phyloP scores from a whole-genome alignment of 2,329 filamentous ascomycete species.

The Pseudocercospora pini-densiflorae region DNA sequence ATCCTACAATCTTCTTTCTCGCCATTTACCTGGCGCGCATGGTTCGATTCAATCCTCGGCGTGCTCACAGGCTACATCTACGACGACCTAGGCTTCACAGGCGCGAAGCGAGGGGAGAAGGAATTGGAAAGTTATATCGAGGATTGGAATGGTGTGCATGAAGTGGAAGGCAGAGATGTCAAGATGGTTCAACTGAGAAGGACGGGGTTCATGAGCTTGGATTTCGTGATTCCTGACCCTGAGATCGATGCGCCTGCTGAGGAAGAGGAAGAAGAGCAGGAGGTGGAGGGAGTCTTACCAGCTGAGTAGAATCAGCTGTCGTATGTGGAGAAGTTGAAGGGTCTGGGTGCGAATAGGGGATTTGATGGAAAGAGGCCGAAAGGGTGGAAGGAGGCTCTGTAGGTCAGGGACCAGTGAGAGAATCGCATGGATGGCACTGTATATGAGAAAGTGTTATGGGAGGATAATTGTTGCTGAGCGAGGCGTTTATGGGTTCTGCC shows the following conservation, averaged over 20 bases:
- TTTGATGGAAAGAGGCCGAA: background rate
- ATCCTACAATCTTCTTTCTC: conserved; percentile 78
- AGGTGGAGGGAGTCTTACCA: conserved; percentile 1
- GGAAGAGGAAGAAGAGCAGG: conserved; percentile 28
- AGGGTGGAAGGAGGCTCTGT: background rate
- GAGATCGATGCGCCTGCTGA: conserved; percentile 57
- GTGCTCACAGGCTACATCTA: conserved; percentile 90
- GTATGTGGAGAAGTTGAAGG: background rate
- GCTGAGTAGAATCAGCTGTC: conserved; percentile 5
- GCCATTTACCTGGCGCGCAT: conserved; percentile 76
- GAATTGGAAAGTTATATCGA: conserved; percentile 81
- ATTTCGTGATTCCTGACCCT: conserved; percentile 81
- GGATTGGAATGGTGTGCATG: conserved; percentile 76
- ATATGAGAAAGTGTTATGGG: background rate
- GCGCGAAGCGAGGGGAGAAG: conserved; percentile 71
- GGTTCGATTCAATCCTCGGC: conserved; percentile 78
- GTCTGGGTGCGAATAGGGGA: background rate
- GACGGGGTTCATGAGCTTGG: conserved; percentile 86
- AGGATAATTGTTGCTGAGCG: background rate
- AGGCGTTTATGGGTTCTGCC: background rate
- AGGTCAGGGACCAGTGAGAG: background rate
- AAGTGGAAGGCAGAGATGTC: conserved; percentile 64
- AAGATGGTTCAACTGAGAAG: conserved; percentile 77
- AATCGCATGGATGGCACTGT: background rate
- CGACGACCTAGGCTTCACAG: conserved; percentile 84